phyloP scores from a whole-genome alignment of 2,329 filamentous ascomycete species.

The Beauveria rudraprayagi region DNA sequence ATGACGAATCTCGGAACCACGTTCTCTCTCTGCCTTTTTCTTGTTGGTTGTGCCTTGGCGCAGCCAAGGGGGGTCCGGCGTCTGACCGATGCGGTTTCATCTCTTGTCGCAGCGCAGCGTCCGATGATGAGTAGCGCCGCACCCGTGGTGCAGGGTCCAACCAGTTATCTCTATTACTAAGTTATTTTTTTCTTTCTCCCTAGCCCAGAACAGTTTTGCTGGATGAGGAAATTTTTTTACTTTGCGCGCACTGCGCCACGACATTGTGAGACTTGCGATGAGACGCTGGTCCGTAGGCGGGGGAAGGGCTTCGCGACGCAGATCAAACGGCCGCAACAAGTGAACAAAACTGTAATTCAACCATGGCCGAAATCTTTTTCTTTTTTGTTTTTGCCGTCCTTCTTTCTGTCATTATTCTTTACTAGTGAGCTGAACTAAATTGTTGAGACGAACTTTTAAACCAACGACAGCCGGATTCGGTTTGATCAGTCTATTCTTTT shows the following conservation, averaged over 20 bases:
- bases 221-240: neutral
- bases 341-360: neutral
- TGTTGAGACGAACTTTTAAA: constrained; percentile 7
- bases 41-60: neutral
- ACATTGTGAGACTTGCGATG: constrained; percentile 9
- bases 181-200: no score
- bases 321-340: constrained; percentile 6
- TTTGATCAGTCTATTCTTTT: no score
- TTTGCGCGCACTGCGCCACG: neutral
- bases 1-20: neutral
- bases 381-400: neutral
- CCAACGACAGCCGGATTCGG: neutral
- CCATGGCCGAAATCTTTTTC: neutral
- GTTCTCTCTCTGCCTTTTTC: neutral
- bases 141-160: neutral
- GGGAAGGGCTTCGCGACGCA: neutral
- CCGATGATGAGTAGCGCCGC: neutral
- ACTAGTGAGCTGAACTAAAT: neutral
- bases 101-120: neutral
- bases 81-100: constrained; percentile 1
- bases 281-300: neutral
- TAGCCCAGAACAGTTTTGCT: neutral
- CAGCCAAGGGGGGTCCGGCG: neutral
- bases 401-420: neutral
- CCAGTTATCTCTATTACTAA: no score